Evolutionary conservation across 1,139 yeast genomes (phyloP).

Genomic region (Spathaspora sp.): DNA sequence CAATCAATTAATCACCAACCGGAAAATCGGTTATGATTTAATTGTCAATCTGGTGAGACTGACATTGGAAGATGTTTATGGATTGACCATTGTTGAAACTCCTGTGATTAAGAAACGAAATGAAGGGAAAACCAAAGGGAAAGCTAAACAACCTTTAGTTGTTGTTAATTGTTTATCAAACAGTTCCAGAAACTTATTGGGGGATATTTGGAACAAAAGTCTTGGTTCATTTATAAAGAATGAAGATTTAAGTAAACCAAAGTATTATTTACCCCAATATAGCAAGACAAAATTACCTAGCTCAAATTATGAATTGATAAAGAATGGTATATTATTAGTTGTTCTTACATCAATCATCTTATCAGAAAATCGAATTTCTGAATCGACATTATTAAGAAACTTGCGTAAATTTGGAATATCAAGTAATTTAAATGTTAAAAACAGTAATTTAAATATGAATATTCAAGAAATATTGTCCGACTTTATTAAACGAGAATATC

Average conservation of each 20-base stretch:
- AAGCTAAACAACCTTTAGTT: slow-evolving; percentile 16
- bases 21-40: slow-evolving; percentile 18
- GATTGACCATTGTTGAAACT: slow-evolving; percentile 26
- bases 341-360: slow-evolving; percentile 31
- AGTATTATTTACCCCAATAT: slow-evolving; percentile 19
- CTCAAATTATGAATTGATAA: slow-evolving; percentile 29
- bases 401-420: slow-evolving; percentile 33
- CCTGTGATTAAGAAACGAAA: slow-evolving; percentile 13
- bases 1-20: slow-evolving; percentile 13
- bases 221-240: slow-evolving; percentile 4
- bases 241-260: slow-evolving; percentile 11
- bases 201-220: slow-evolving; percentile 21
- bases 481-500: slow-evolving; percentile 33
- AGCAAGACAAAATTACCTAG: slow-evolving; percentile 15
- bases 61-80: slow-evolving; percentile 29
- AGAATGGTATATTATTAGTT: slow-evolving; percentile 28
- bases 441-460: slow-evolving; percentile 26
- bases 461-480: slow-evolving; percentile 28
- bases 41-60: slow-evolving; percentile 16
- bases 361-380: slow-evolving; percentile 34
- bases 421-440: slow-evolving; percentile 18
- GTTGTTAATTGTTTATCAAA: slow-evolving; percentile 21
- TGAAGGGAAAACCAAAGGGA: slow-evolving; percentile 7
- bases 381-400: slow-evolving; percentile 21
- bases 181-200: slow-evolving; percentile 21